Conservation (phyloP, 305 asterid species). For the Plantago coronopus region DNA sequence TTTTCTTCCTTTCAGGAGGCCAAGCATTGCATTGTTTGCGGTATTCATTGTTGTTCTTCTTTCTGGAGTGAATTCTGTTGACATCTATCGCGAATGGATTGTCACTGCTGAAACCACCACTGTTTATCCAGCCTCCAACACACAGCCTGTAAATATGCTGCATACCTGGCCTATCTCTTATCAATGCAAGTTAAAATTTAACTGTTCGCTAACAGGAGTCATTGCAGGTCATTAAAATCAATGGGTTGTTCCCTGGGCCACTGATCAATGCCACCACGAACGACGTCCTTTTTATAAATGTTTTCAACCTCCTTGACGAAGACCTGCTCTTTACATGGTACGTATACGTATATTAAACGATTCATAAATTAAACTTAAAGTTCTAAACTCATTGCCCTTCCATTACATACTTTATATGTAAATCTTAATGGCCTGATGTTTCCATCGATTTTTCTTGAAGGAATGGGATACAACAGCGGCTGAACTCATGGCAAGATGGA, state of each 20-base stretch:
- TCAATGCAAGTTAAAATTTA: not conserved
- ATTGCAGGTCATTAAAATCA: constrained; percentile 61
- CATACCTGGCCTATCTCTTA: not conserved
- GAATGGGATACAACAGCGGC: constrained; percentile 73
- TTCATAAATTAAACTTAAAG: not conserved
- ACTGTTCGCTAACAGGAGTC: not conserved
- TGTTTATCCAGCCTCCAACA: constrained; percentile 27
- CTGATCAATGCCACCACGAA: constrained; percentile 62
- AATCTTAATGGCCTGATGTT: not conserved
- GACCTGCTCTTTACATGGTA: constrained; percentile 69
- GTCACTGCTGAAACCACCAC: constrained; percentile 39
- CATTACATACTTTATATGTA: not conserved
- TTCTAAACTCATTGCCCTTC: not conserved
- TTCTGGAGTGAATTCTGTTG: constrained; percentile 27
- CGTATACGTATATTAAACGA: not conserved
- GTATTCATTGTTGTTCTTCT: constrained; percentile 22
- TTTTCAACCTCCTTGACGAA: constrained; percentile 53
- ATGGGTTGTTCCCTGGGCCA: constrained; percentile 67
- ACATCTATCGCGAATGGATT: constrained; percentile 52
- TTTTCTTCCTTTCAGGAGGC: constrained; percentile 17
- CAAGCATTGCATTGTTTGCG: constrained; percentile 11
- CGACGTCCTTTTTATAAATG: constrained; percentile 48
- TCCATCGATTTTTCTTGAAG: constrained; percentile 15
- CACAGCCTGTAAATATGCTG: constrained; percentile 37
- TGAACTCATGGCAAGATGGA: constrained; percentile 71